A percentile compares a stretch with the other conserved stretches of the same genome.
Evolutionary conservation across 306 rosid species (phyloP).

Genomic region (Fagus crenata): DNA sequence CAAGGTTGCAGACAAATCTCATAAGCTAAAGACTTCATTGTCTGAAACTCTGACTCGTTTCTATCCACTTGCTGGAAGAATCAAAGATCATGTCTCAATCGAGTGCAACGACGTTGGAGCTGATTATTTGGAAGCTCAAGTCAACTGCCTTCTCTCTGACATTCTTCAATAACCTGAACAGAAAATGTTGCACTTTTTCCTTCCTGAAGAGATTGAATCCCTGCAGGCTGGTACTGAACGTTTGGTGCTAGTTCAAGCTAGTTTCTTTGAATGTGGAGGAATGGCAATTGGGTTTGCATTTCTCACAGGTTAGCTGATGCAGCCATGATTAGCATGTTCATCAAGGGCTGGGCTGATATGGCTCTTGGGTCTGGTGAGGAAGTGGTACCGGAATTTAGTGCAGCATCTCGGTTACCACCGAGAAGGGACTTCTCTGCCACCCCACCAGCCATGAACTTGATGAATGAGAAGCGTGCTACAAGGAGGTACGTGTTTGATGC

Average conservation of each 20-base stretch:
- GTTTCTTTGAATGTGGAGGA: slow-evolving; percentile 42
- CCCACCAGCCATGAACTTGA: neutral
- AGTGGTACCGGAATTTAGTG: slow-evolving; percentile 1
- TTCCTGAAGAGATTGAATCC: slow-evolving; percentile 7
- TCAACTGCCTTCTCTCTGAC: slow-evolving; percentile 15
- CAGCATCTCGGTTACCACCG: slow-evolving; percentile 14
- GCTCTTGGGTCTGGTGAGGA: slow-evolving; percentile 5
- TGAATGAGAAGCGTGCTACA: neutral
- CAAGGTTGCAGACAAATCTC: neutral
- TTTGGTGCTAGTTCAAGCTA: slow-evolving; percentile 35
- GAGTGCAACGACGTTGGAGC: slow-evolving; percentile 39
- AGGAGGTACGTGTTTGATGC: slow-evolving; percentile 36
- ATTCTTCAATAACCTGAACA: slow-evolving; percentile 31
- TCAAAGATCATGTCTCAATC: slow-evolving; percentile 23
- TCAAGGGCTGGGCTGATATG: slow-evolving; percentile 26
- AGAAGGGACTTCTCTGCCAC: neutral
- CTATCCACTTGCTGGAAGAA: slow-evolving; percentile 48
- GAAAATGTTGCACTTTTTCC: slow-evolving; percentile 16
- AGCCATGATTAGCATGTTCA: slow-evolving; percentile 25
- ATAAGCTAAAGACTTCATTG: slow-evolving; percentile 28
- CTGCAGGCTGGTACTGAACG: neutral
- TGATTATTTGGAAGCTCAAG: slow-evolving; percentile 31
- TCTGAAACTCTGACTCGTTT: slow-evolving; percentile 26
- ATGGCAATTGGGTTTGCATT: slow-evolving; percentile 28
- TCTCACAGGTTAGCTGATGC: slow-evolving; percentile 48